Percentiles rank a stretch among this genome's conserved stretches.
phyloP scores from a whole-genome alignment of 306 rosid species.

The Styphnolobium japonicum region DNA sequence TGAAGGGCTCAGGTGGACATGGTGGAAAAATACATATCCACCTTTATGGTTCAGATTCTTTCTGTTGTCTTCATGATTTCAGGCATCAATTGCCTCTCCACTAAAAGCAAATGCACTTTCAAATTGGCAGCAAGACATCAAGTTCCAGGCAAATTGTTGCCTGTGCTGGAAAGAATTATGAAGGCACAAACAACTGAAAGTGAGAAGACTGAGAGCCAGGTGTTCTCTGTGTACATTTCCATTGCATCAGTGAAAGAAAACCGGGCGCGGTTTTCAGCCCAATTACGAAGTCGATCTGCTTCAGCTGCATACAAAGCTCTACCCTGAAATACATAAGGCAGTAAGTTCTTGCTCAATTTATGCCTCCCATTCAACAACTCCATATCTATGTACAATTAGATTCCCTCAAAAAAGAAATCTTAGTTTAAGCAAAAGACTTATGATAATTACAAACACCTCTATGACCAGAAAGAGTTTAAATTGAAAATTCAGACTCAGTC shows the following conservation, averaged over 20 bases:
- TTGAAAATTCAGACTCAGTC: background rate
- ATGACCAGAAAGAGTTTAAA: background rate
- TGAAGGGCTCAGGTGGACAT: constrained; percentile 26
- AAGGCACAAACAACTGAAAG: constrained; percentile 92
- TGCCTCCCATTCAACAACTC: background rate
- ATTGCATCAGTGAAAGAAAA: constrained; percentile 87
- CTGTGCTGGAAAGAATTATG: constrained; percentile 85
- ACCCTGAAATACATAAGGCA: constrained; percentile 53
- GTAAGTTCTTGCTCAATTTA: constrained; percentile 5
- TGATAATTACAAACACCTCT: background rate
- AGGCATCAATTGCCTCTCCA: constrained; percentile 23
- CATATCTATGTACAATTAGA: background rate
- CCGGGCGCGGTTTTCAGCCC: constrained; percentile 88
- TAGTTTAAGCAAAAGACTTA: background rate
- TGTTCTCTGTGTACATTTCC: constrained; percentile 94
- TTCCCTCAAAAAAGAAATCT: background rate
- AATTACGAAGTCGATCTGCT: constrained; percentile 86
- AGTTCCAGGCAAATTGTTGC: constrained; percentile 65
- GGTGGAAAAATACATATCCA: constrained; percentile 46
- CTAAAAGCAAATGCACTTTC: constrained; percentile 4
- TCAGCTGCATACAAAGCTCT: constrained; percentile 88
- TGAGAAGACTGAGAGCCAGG: constrained; percentile 95
- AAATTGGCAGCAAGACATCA: constrained; percentile 25
- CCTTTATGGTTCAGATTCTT: constrained; percentile 17
- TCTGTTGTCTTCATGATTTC: constrained; percentile 23